Evolutionary conservation across 1,284 basidiomycete genomes (phyloP).

Genomic region (Cryptococcus wingfieldii): DNA sequence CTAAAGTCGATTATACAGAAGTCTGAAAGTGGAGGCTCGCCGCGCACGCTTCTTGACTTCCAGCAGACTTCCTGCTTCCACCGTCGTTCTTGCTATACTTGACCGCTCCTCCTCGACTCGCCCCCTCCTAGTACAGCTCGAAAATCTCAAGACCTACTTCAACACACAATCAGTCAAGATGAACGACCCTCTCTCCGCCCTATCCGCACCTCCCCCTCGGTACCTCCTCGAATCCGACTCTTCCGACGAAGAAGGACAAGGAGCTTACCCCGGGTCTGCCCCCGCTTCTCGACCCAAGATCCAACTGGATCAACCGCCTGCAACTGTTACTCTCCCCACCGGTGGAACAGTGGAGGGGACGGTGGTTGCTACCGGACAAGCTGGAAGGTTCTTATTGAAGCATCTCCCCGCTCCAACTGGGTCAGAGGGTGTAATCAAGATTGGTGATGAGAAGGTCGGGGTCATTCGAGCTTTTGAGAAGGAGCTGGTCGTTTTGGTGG

Average conservation of each 20-base stretch:
- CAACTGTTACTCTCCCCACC: background rate
- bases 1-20: no score
- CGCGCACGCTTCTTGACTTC: no score
- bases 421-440: conserved; percentile 12
- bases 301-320: background rate
- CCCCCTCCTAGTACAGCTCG: no score
- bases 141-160: no score
- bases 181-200: conserved; percentile 36
- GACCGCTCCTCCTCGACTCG: no score
- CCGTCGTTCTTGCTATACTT: no score
- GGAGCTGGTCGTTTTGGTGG: conserved; percentile 4
- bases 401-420: background rate
- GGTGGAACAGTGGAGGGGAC: conserved; percentile 5
- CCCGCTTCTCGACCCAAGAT: conserved; percentile 10
- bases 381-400: conserved; percentile 27
- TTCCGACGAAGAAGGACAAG: conserved; percentile 45
- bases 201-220: conserved; percentile 38
- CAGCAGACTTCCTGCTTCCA: no score
- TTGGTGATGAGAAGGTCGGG: conserved; percentile 4
- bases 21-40: no score
- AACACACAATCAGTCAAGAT: conserved; percentile 10
- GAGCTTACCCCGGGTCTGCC: conserved; percentile 22
- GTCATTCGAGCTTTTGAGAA: background rate
- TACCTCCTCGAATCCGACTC: conserved; percentile 47
- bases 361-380: conserved; percentile 33